Evolutionary conservation across 805 yeast species (phyloP), one percentile per base, ranked within the genome.

Genomic region (Candida pseudofarinosa): DNA sequence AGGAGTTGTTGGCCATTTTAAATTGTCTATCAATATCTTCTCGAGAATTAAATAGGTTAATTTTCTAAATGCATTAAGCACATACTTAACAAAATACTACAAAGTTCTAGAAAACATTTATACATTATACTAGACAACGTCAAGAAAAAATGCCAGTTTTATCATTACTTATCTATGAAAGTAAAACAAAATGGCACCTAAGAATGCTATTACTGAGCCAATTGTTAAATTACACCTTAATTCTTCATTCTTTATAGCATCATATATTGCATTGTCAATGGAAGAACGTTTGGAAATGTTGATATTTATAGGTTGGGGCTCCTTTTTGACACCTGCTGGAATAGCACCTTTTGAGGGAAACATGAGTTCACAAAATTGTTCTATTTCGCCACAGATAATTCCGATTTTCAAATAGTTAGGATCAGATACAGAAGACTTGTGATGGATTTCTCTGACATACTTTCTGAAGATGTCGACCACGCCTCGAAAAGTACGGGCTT

Each of bases 331-430:
- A 16, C 83, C 83, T 10, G 47, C 41, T 35, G 90, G 90, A 40
- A 82, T 57, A 43, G 83, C 71, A 12, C 62, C 62, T 28, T 62
- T 56, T 30, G 62, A 53, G 49, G 90, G 93, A 59, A 81, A 80
- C 76, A 85, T 73, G 39, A 73, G 71, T 60, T 91, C 96, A 55
- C 91, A 82, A 63, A 80, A 85, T 68, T 87, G 96, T 57, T 88
- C 96, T 50, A 93, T 80, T 63, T 86, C 85, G 41, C 93, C 96
- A 62, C 96, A 85, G 50, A 80, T 79, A 50, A 88, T 79, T 54
- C 95, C 95, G 51, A 93, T 78, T 46, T 81, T 77, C 56, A 90
- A 71, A 65, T 87, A 91, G 67, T 85, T 85, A 48, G 96, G 95
- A 68, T 91, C 98, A 31, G 74, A 67, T 26, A 90, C 93, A 12